These are phyloP conservation scores for Cucumis sativus DNA, from an alignment of 306 rosid genomes.

Conservation along the genomic window DNA sequence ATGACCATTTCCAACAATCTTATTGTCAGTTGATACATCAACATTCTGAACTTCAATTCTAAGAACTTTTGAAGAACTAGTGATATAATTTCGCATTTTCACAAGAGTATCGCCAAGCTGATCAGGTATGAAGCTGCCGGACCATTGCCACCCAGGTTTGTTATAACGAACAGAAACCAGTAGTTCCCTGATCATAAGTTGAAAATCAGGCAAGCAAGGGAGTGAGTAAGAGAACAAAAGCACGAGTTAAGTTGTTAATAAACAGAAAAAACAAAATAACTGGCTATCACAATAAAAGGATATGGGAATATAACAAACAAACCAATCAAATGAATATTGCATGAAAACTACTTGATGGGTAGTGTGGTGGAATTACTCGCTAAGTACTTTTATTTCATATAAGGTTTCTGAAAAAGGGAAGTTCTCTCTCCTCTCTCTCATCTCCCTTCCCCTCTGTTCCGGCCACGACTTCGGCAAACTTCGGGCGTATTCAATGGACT, in stretches of 20 bases:
- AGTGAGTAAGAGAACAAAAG: not conserved
- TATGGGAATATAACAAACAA: not conserved
- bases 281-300: not conserved
- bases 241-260: not conserved
- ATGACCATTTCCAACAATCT: conserved; percentile 71
- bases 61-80: conserved; percentile 57
- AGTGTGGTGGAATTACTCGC: no score
- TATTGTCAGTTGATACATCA: conserved; percentile 69
- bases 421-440: no score
- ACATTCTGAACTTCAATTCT: conserved; percentile 95
- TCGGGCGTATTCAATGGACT: no score
- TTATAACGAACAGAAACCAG: conserved; percentile 64
- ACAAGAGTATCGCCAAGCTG: conserved; percentile 88
- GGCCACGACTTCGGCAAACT: no score
- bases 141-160: conserved; percentile 99
- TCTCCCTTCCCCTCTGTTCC: no score
- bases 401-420: no score
- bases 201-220: conserved; percentile 10
- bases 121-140: conserved; percentile 89
- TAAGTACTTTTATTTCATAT: no score
- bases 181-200: conserved; percentile 57
- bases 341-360: not conserved
- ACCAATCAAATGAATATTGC: not conserved
- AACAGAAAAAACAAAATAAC: not conserved
- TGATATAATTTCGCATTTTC: conserved; percentile 65